Base-by-base conservation (phyloP, 2,329 filamentous ascomycete species). In the Fusarium sp. region DNA sequence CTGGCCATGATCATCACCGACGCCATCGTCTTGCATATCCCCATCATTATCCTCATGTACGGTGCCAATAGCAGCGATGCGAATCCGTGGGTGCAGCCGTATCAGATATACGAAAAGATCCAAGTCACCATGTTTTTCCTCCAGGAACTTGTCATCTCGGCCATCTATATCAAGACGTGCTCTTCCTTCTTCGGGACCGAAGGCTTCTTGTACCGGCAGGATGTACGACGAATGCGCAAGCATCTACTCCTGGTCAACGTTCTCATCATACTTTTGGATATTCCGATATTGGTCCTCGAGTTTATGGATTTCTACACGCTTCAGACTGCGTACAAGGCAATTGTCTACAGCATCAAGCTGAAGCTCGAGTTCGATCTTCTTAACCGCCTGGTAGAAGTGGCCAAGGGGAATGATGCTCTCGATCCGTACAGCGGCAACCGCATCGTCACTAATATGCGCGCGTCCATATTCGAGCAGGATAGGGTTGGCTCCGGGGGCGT, bases 1-100 rank as follows among this genome's bases (percentile, higher is more conserved):
- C 74, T 87, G 4, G 75, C 65, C 60, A 85, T 88, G 82, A 88
- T 89, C 47, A 78, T 86, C 44, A 69, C 77, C 54, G 79, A 87
- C 66, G 78, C 78, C 4, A 15, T 54, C 25, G 57, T 85, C 21
- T 61, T 85, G 9, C 72, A 87, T 62, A 69, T 83, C 0, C 81
- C 82, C 0, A 84, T 83, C 7, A 83, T 80, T 0, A 76, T 88
- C 3, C 69, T 88, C 5, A 82, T 83, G 3, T 86, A 82, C 54
- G 84, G 81, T n/a, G 72, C 78, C 7, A 83, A 82, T 60, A 75
- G 75, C 2, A 62, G 46, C 15, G 61, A 66, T 4, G 50, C 61
- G 0, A 53, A 39, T 2, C 59, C 60, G 0, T 73, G 71, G 45
- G n/a, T 55, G 1, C 49, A 52, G 4, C 64, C 68, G 0, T 83